Conservation (phyloP, 225 moss, liverwort and hornwort species). For the Antitrichia curtipendula region DNA sequence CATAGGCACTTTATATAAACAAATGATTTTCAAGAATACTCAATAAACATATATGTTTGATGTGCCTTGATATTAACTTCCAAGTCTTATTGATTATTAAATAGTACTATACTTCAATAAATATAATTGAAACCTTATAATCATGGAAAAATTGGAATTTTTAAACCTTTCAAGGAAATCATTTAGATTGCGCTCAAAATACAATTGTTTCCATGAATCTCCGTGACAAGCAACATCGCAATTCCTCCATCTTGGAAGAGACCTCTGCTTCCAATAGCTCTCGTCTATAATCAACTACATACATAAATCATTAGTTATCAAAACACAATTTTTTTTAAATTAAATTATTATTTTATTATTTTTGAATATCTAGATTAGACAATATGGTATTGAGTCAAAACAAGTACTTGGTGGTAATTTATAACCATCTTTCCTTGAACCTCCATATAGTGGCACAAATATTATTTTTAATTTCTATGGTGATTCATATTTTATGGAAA, state of each 20-base stretch:
- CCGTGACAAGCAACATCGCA: slow-evolving; percentile 60
- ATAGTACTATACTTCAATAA: neutral
- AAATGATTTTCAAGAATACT: neutral
- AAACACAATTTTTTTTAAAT: neutral
- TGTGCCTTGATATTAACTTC: rapidly evolving
- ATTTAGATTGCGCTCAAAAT: slow-evolving; percentile 67
- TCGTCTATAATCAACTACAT: slow-evolving; percentile 64
- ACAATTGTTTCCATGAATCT: slow-evolving; percentile 85
- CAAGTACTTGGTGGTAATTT: neutral
- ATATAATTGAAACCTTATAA: neutral
- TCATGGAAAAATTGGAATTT: neutral
- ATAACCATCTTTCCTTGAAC: neutral
- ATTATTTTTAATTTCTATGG: rapidly evolving
- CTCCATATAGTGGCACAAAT: too few relatives aligned
- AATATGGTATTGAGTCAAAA: neutral
- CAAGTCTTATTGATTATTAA: neutral
- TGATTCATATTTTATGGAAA: neutral
- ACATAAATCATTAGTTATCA: neutral
- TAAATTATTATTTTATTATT: too few relatives aligned
- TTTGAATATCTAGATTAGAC: neutral
- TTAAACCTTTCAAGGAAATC: slow-evolving; percentile 56
- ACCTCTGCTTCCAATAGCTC: slow-evolving; percentile 74
- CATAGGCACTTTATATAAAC: neutral
- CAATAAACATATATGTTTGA: neutral
- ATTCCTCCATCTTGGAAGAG: slow-evolving; percentile 62